A percentile compares a stretch with the other conserved stretches of the same genome.
Conservation (phyloP, 2,329 filamentous ascomycete genomes). For the Colletotrichum sojae region DNA sequence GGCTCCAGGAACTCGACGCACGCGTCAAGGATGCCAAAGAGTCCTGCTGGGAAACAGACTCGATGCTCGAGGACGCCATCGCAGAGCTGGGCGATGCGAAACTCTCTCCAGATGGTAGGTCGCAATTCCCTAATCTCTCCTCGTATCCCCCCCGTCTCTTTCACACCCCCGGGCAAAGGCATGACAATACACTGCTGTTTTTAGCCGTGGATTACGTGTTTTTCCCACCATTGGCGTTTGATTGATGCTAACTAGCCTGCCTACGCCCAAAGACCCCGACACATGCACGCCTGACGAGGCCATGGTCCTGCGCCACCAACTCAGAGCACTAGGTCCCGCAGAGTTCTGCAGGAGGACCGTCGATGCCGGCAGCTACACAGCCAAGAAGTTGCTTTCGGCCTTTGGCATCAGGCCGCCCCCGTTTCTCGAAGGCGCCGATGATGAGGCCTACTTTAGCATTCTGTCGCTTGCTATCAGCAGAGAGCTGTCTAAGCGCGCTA, state of each 20-base stretch:
- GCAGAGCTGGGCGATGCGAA: constrained; percentile 69
- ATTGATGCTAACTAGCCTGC: constrained; percentile 36
- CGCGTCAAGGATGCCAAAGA: constrained; percentile 66
- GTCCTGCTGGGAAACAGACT: constrained; percentile 73
- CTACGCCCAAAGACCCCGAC: constrained; percentile 55
- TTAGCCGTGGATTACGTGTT: constrained; percentile 35
- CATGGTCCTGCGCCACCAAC: constrained; percentile 75
- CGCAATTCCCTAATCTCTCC: constrained; percentile 39
- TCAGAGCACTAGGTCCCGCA: constrained; percentile 83
- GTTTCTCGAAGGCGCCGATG: constrained; percentile 80
- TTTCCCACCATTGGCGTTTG: constrained; percentile 15
- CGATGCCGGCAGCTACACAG: constrained; percentile 77
- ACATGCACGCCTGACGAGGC: constrained; percentile 79
- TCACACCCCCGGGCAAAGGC: constrained; percentile 16
- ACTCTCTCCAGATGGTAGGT: constrained; percentile 60
- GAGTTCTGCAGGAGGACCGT: constrained; percentile 83
- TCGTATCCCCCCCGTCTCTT: constrained; percentile 9
- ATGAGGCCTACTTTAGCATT: constrained; percentile 81
- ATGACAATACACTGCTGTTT: constrained; percentile 34
- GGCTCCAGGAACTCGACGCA: constrained; percentile 61
- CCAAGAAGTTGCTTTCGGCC: constrained; percentile 87
- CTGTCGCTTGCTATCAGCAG: constrained; percentile 83
- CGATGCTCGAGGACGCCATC: constrained; percentile 74
- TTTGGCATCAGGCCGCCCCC: constrained; percentile 83
- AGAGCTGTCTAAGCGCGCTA: constrained; percentile 85